phyloP scores from a whole-genome alignment of 23 red algal species.

The Gracilariopsis chorda region DNA sequence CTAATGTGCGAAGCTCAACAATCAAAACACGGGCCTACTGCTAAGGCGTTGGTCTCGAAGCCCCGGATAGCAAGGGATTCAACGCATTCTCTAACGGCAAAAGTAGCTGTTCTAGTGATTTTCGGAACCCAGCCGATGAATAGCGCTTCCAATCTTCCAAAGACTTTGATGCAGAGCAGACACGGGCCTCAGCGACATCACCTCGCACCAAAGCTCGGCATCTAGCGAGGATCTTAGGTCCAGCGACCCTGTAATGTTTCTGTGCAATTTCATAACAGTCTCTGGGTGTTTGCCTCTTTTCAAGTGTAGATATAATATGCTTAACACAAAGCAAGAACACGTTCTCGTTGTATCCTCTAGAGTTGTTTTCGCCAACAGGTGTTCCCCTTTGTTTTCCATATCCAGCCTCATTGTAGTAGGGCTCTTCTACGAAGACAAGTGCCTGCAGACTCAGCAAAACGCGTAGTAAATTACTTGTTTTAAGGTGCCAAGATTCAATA shows the following conservation, averaged over 20 bases:
- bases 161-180: neutral
- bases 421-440: conserved; percentile 73
- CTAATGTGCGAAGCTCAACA: too few relatives aligned
- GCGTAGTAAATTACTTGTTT: conserved; percentile 66
- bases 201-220: conserved; percentile 8
- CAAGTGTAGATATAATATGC: conserved; percentile 35
- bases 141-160: conserved; percentile 18
- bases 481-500: conserved; percentile 70
- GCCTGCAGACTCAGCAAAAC: conserved; percentile 73
- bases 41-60: too few relatives aligned
- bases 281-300: neutral
- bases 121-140: conserved; percentile 46
- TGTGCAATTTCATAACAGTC: conserved; percentile 47
- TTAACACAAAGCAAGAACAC: conserved; percentile 56
- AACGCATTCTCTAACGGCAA: conserved; percentile 8
- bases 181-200: neutral
- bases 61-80: too few relatives aligned
- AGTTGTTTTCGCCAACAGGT: conserved; percentile 51
- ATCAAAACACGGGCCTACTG: too few relatives aligned
- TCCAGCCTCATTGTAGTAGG: conserved; percentile 83
- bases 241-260: conserved; percentile 13
- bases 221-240: neutral
- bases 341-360: conserved; percentile 73
- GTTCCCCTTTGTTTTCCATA: conserved; percentile 53
- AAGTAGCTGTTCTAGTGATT: neutral